Evolutionary conservation across 306 rosid species (phyloP).

Genomic region (Acmispon strigosus): DNA sequence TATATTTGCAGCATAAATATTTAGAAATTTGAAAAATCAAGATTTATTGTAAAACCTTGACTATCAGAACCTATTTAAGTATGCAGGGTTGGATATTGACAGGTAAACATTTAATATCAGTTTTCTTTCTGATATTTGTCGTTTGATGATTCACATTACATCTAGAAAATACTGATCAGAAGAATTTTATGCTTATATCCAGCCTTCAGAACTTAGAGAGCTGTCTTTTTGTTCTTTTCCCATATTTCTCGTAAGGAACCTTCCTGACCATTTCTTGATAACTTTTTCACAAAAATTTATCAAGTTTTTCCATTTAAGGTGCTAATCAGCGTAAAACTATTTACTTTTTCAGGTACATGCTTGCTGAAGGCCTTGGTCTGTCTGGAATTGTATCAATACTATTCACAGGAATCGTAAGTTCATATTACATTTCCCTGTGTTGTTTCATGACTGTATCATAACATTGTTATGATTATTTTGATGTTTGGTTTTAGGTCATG

Average conservation of each 20-base stretch:
- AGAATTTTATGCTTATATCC: conserved; percentile 27
- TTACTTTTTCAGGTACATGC: conserved; percentile 72
- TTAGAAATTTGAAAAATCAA: conserved; percentile 4
- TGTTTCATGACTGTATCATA: conserved; percentile 1
- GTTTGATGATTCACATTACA: conserved; percentile 10
- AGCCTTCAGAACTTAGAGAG: conserved; percentile 98
- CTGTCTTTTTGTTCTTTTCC: conserved; percentile 96
- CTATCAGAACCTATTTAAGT: conserved; percentile 81
- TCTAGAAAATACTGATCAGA: conserved; percentile 22
- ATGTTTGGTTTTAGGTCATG: conserved; percentile 70
- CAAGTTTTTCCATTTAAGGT: conserved; percentile 4
- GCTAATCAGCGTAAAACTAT: conserved; percentile 11
- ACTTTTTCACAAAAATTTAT: neutral
- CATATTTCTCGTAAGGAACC: conserved; percentile 88
- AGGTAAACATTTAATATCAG: conserved; percentile 49
- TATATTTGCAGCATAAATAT: conserved; percentile 10
- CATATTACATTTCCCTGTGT: conserved; percentile 4
- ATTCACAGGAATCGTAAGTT: conserved; percentile 91
- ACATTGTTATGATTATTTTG: conserved; percentile 8
- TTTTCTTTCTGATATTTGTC: conserved; percentile 18
- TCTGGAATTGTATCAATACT: conserved; percentile 96
- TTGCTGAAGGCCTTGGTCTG: conserved; percentile 93
- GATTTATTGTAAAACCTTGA: conserved; percentile 56
- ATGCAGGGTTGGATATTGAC: conserved; percentile 98
- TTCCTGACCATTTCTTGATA: conserved; percentile 19